phyloP scores from a whole-genome alignment of 176 grass and related monocot species.

The Bolboschoenus planiculmis region DNA sequence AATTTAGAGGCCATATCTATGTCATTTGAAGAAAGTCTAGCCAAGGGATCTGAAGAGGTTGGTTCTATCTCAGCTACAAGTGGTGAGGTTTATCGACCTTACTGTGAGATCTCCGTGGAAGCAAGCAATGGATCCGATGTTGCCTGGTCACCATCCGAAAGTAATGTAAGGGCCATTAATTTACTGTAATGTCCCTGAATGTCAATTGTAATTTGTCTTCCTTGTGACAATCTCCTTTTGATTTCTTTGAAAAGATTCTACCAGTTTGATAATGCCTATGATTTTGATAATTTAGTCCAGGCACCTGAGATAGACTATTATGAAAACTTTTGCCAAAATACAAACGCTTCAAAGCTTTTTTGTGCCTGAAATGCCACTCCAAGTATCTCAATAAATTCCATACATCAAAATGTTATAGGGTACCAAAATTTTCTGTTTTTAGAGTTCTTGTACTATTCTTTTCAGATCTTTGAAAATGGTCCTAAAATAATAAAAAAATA shows the following conservation, averaged over 20 bases:
- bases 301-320: too few relatives aligned
- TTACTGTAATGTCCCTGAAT: background rate
- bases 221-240: background rate
- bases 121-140: background rate
- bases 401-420: too few relatives aligned
- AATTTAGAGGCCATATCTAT: conserved; percentile 3
- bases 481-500: too few relatives aligned
- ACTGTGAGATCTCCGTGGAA: background rate
- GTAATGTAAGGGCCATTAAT: background rate
- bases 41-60: background rate
- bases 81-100: background rate
- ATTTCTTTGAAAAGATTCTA: background rate
- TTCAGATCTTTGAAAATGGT: too few relatives aligned
- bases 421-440: too few relatives aligned
- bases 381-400: too few relatives aligned
- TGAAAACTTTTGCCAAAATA: too few relatives aligned
- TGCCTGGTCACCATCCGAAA: background rate
- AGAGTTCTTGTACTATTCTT: too few relatives aligned
- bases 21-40: background rate
- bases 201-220: background rate
- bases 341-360: too few relatives aligned
- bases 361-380: too few relatives aligned
- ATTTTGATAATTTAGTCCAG: background rate
- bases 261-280: background rate
- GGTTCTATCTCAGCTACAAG: background rate